Evolutionary conservation across 2,329 filamentous ascomycete species (phyloP).

Genomic region (Stagonosporopsis rhizophila): DNA sequence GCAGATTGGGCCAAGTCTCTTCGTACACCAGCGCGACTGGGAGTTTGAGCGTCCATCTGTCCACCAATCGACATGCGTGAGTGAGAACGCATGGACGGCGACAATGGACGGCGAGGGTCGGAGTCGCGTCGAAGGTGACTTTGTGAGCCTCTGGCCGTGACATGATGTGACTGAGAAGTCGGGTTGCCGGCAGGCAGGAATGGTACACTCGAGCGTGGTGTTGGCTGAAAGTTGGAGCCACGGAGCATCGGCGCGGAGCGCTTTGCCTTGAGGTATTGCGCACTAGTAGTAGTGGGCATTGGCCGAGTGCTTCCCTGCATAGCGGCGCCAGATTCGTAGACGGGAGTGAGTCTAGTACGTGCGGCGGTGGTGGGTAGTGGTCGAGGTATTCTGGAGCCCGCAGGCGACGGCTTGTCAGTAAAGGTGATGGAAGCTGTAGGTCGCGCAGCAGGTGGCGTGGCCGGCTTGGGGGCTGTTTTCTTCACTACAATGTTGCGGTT

Average conservation of each 20-base stretch:
- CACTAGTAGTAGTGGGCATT: constrained; percentile 61
- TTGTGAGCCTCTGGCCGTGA: constrained; percentile 73
- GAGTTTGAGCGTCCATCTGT: constrained; percentile 59
- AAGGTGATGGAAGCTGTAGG: constrained; percentile 89
- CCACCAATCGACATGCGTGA: constrained; percentile 58
- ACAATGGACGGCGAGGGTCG: constrained; percentile 63
- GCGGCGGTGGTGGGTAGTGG: constrained; percentile 59
- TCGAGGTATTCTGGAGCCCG: constrained; percentile 77
- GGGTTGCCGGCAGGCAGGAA: constrained; percentile 82
- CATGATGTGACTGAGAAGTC: constrained; percentile 78
- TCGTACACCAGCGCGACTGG: constrained; percentile 54
- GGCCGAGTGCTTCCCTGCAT: constrained; percentile 65
- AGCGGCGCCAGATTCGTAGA: constrained; percentile 84
- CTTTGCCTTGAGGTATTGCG: constrained; percentile 65
- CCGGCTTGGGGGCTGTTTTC: constrained; percentile 61
- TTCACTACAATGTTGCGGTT: constrained; percentile 94
- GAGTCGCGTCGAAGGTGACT: constrained; percentile 83
- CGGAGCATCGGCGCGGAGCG: constrained; percentile 67
- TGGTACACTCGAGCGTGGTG: constrained; percentile 72
- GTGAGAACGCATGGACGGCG: constrained; percentile 55
- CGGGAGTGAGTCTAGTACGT: constrained; percentile 77
- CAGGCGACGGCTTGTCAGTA: constrained; percentile 69
- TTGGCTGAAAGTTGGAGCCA: constrained; percentile 54
- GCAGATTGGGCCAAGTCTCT: constrained; percentile 58
- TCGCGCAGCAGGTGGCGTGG: constrained; percentile 72